phyloP scores from a whole-genome alignment of 1,139 yeast species.

The Saccharomyces hybrid region DNA sequence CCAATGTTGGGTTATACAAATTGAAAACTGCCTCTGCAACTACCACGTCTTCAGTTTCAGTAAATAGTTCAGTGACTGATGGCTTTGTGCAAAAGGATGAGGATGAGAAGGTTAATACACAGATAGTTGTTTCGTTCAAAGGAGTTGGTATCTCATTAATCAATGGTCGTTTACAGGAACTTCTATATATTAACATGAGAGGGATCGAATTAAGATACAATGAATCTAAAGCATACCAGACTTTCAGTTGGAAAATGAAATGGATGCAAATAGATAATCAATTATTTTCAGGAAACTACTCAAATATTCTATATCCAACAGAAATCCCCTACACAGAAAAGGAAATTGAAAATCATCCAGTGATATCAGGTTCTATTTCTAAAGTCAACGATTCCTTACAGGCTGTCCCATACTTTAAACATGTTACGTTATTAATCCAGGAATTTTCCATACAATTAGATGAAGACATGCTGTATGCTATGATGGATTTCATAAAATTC shows the following conservation, averaged over 20 bases:
- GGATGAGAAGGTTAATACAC: constrained; percentile 60
- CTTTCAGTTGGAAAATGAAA: constrained; percentile 68
- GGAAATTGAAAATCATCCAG: constrained; percentile 85
- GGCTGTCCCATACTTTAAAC: constrained; percentile 83
- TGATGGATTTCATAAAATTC: constrained; percentile 66
- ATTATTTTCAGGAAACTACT: constrained; percentile 78
- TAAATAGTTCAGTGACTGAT: constrained; percentile 35
- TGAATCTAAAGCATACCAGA: constrained; percentile 79
- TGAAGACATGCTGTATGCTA: constrained; percentile 82
- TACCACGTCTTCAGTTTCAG: constrained; percentile 23
- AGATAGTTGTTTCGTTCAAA: constrained; percentile 59
- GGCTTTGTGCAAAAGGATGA: constrained; percentile 58
- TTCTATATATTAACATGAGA: constrained; percentile 70
- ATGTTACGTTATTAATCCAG: constrained; percentile 81
- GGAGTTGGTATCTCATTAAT: constrained; percentile 87
- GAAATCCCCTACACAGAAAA: constrained; percentile 77
- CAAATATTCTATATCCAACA: constrained; percentile 85
- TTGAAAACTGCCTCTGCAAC: constrained; percentile 18
- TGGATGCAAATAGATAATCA: constrained; percentile 96
- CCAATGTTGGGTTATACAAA: constrained; percentile 67
- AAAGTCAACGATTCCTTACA: constrained; percentile 81
- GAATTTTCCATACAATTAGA: constrained; percentile 89
- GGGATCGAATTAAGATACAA: constrained; percentile 78
- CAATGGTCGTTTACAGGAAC: constrained; percentile 62
- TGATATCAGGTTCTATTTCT: constrained; percentile 77